Base-by-base conservation (phyloP, 2,329 filamentous ascomycete genomes). In the Fusarium hainanense region DNA sequence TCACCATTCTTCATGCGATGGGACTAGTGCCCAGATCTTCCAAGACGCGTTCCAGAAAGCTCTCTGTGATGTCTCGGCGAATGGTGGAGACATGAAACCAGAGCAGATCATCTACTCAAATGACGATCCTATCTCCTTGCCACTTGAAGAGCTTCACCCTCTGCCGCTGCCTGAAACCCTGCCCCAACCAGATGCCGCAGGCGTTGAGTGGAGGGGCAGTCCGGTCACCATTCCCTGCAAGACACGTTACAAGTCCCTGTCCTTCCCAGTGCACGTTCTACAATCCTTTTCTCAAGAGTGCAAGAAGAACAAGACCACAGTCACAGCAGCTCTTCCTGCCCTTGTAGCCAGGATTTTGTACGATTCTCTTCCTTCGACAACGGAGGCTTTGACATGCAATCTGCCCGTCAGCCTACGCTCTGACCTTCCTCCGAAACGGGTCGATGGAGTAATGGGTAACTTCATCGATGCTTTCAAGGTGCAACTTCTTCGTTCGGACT, bases 401-500 rank as follows among this genome's bases (percentile, higher is more conserved):
- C 20, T 61, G 4, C 58, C 58, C 6, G 58, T 61, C 3, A 61
- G 34, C 11, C 18, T 61, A 2, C 16, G 55, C 7, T 25, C 58
- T 1, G 58, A 61, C 2, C 27, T 60, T 14, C 58, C 58, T 0
- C 55, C 34, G 2, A 61, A 51, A 9, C 16, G 30, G 14, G 43
- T 61, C 4, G 58, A 61, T 8, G 16, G 18, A 1, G 28, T 41
- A 2, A 28, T 61, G 18, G 58, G 58, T 4, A 60, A 61, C 13
- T 61, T 9, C 16, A 61, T 61, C 2, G 55, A 61, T 34, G 55
- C 43, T 1, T 61, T 60, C 34, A 61, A 61, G 27, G 28, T 60
- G 6, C 28, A 20, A 4, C 16, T 61, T 5, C 37, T 30, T 51
- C 58, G 55, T 18, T 43, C 43, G 2, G 55, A 51, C 10, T 3